A percentile compares a stretch with the other conserved stretches of the same genome.
Conservation (phyloP, 208 protist genomes). For the Acanthamoeba culbertsoni region DNA sequence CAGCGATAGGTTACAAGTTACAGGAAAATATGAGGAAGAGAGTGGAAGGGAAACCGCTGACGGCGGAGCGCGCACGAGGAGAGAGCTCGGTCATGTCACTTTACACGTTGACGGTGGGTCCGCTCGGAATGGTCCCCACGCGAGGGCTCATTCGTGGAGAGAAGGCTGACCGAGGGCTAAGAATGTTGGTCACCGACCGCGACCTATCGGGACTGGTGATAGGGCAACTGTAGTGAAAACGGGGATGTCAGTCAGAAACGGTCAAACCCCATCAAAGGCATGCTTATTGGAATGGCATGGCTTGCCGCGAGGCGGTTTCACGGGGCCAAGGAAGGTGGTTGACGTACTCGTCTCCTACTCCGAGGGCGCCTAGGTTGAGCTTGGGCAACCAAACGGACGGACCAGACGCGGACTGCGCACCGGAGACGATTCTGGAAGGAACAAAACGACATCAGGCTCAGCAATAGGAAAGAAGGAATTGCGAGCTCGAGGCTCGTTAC, state of each 20-base stretch:
- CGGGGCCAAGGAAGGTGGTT: background rate
- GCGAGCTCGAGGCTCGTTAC: background rate
- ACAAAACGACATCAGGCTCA: background rate
- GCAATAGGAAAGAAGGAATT: background rate
- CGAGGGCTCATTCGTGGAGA: slow-evolving; percentile 25
- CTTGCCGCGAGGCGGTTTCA: too few species aligned
- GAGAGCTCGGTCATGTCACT: background rate
- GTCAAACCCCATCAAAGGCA: too few species aligned
- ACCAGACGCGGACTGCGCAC: background rate
- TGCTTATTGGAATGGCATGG: too few species aligned
- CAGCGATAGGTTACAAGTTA: too few species aligned
- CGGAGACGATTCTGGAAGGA: background rate
- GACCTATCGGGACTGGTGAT: slow-evolving; percentile 23
- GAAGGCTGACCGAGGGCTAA: slow-evolving; percentile 38
- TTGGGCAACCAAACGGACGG: slow-evolving; percentile 24
- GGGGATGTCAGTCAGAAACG: too few species aligned
- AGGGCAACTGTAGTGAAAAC: background rate
- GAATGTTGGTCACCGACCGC: slow-evolving; percentile 22
- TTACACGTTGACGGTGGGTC: background rate
- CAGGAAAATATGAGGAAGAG: too few species aligned
- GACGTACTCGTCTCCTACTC: background rate
- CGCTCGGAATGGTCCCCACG: background rate
- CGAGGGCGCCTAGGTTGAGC: slow-evolving; percentile 22
- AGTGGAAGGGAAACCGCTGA: too few species aligned
- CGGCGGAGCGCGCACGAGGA: background rate